These are phyloP conservation scores for Coemansia sp. DNA, from an alignment of 192 early-diverging fungal genomes.

Conservation along the genomic window DNA sequence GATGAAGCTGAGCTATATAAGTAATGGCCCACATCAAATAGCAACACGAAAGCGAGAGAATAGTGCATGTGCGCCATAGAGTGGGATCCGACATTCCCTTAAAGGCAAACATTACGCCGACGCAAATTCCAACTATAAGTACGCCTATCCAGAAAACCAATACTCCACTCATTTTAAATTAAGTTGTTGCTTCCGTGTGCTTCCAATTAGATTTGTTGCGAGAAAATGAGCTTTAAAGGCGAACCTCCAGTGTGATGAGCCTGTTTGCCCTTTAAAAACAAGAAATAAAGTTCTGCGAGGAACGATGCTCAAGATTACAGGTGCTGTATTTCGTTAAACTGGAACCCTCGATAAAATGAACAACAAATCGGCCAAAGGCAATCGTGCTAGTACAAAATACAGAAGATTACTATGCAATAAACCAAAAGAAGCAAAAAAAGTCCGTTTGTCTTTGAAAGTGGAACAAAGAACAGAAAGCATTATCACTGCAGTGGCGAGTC, in stretches of 20 bases:
- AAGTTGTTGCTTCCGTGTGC: neutral
- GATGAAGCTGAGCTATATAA: conserved; percentile 85
- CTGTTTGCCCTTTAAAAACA: neutral
- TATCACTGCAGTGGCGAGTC: too few relatives aligned
- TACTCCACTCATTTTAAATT: conserved; percentile 35
- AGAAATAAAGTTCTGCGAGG: too few relatives aligned
- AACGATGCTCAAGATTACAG: neutral
- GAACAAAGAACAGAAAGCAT: too few relatives aligned
- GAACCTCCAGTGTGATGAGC: too few relatives aligned
- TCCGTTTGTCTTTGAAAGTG: too few relatives aligned
- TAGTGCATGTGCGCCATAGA: conserved; percentile 54
- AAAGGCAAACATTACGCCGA: conserved; percentile 35
- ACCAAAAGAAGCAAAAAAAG: neutral
- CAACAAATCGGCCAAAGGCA: neutral
- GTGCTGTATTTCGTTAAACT: neutral
- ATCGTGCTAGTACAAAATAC: too few relatives aligned
- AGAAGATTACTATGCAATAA: too few relatives aligned
- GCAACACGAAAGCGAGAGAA: conserved; percentile 47
- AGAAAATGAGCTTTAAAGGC: too few relatives aligned
- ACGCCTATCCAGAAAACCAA: conserved; percentile 51
- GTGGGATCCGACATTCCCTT: conserved; percentile 50
- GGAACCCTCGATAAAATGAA: neutral
- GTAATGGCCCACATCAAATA: conserved; percentile 84
- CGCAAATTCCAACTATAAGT: conserved; percentile 34
- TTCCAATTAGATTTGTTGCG: neutral